These are phyloP conservation scores for Naganishia cerealis DNA, from an alignment of 1,284 basidiomycete species.

Conservation along the genomic window DNA sequence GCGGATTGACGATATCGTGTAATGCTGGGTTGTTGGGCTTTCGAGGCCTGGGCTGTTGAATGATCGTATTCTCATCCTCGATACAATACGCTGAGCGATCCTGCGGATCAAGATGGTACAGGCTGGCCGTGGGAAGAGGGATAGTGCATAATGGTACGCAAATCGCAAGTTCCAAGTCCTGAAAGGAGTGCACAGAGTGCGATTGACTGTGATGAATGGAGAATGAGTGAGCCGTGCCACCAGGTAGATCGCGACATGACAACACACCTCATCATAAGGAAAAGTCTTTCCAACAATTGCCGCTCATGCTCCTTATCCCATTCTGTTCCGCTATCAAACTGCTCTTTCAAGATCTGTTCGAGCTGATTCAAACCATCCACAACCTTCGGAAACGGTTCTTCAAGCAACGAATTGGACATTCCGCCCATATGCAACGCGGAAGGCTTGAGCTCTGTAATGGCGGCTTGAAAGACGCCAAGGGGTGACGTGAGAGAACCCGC, in stretches of 20 bases:
- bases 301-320: conserved; percentile 30
- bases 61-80: not conserved
- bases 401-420: conserved; percentile 47
- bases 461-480: conserved; percentile 14
- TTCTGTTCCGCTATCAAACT: not conserved
- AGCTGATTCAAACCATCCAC: conserved; percentile 38
- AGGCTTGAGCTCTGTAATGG: conserved; percentile 21
- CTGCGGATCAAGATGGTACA: not conserved
- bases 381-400: conserved; percentile 50
- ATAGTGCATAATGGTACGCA: conserved; percentile 29
- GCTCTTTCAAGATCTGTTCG: conserved; percentile 22
- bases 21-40: not conserved
- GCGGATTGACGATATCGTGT: conserved; percentile 8
- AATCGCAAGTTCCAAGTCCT: conserved; percentile 29
- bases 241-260: not conserved
- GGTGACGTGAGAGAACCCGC: not conserved
- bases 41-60: no score
- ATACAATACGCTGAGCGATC: not conserved
- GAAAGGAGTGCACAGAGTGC: conserved; percentile 9
- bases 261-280: conserved; percentile 47
- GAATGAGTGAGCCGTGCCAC: not conserved
- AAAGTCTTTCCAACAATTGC: conserved; percentile 43
- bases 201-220: conserved; percentile 37
- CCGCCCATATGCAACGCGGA: conserved; percentile 34
- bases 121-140: conserved; percentile 15